Conservation (phyloP, 148 eudicot species). For the Vaccinium darrowii region DNA sequence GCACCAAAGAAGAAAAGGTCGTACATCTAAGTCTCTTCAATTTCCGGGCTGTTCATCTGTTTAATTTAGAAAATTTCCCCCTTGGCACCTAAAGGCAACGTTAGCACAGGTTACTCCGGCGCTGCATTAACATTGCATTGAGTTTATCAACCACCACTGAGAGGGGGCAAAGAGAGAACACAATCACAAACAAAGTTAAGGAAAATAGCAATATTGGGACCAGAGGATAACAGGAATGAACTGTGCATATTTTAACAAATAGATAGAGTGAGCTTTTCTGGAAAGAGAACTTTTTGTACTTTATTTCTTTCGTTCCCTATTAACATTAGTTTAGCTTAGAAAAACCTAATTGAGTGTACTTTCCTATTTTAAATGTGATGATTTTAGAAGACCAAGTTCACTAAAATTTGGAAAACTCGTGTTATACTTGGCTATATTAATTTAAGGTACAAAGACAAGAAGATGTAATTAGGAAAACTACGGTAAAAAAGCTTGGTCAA, state of each 20-base stretch:
- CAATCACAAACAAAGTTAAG: background rate
- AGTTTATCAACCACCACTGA: background rate
- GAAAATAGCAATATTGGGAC: background rate
- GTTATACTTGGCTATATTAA: background rate
- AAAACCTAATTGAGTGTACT: background rate
- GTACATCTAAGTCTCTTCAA: background rate
- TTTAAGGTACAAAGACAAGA: background rate
- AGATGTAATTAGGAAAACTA: background rate
- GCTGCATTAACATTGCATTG: background rate
- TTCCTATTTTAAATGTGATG: background rate
- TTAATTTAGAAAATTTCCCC: background rate
- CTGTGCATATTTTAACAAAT: background rate
- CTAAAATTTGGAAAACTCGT: background rate
- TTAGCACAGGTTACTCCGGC: background rate
- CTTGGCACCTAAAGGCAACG: background rate
- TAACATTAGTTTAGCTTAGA: background rate
- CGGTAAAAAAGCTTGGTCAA: too few relatives aligned
- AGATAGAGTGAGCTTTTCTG: background rate
- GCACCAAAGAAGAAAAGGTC: background rate
- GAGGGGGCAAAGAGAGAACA: background rate
- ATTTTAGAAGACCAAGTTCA: background rate
- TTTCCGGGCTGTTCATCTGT: background rate
- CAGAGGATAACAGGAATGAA: background rate
- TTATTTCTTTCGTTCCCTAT: background rate
- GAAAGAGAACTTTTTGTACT: background rate